Base-by-base conservation (phyloP, 169 alveolate species). In the Plasmodium berghei region DNA sequence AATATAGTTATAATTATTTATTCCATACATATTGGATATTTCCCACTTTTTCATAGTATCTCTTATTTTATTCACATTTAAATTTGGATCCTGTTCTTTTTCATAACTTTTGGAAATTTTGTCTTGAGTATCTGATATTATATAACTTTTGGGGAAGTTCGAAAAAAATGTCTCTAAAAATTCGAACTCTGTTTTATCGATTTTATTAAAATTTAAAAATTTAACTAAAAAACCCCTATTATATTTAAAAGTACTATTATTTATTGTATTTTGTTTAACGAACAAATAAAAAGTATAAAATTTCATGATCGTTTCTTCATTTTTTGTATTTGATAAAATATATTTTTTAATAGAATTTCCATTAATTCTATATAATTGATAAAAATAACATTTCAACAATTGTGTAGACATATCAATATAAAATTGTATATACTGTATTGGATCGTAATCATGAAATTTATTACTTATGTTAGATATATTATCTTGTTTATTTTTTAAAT, bases 201-300 rank as follows among this genome's bases (percentile, higher is more conserved):
- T 5, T 14, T n/a, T 20, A 20, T 24, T 45, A 59, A 46, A 20
- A 49, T 52, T 66, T 67, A 83, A 16, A 56, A 67, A 83, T 55
- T 83, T 24, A 46, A 67, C 56, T 14, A 69, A 10, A 67, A 22
- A 59, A 20, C 40, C 12, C 48, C 83, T 67, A 56, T 83, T 64
- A 67, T 67, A 83, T 9, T 40, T 18, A 48, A 83, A 22, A 22
- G 14, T 56, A 2, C 34, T 67, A 22, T 34, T 34, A 4, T 34
- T 34, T 34, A 34, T 28, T 46, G n/a, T 67, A 67, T 83, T 52
- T 22, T 54, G 20, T 67, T 83, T 66, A 55, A 83, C 34, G n/a
- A 83, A 83, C 69, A 83, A 67, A 49, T 83, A 83, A 26, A 83
- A 42, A 34, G 90, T 83, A 26, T 83, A 83, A 62, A 83, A 83